phyloP scores from a whole-genome alignment of 148 eudicot genomes.

The Amaranthus cruentus region DNA sequence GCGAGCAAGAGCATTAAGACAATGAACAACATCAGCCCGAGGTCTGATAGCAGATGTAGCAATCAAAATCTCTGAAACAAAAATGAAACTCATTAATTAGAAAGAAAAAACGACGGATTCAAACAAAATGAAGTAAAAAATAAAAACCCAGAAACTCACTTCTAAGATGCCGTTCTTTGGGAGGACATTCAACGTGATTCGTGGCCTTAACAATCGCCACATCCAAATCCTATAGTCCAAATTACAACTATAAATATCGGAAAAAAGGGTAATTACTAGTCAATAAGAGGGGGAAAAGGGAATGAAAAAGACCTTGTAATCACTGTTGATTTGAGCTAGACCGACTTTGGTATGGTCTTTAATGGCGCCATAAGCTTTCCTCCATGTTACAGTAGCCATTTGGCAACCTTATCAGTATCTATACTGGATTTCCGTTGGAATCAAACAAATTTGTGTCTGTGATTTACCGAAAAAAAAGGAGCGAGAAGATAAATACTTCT shows the following conservation, averaged over 20 bases:
- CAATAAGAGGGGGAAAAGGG: too few species aligned
- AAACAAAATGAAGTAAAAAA: neutral
- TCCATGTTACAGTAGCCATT: conserved; percentile 82
- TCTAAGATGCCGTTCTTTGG: conserved; percentile 88
- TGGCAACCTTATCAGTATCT: conserved; percentile 8
- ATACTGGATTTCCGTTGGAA: too few species aligned
- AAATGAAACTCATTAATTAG: neutral
- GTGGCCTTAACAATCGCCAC: conserved; percentile 96
- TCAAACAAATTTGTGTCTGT: too few species aligned
- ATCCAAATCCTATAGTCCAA: conserved; percentile 67
- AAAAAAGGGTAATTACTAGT: conserved; percentile 4
- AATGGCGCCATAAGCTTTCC: conserved; percentile 88
- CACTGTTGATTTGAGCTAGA: conserved; percentile 90
- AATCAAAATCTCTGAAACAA: conserved; percentile 60
- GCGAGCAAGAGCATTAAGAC: conserved; percentile 84
- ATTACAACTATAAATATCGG: neutral
- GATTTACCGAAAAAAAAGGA: too few species aligned
- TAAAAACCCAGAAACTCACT: conserved; percentile 41
- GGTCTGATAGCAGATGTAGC: conserved; percentile 80
- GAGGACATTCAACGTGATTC: conserved; percentile 92
- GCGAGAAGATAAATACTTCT: too few species aligned
- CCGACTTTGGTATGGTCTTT: conserved; percentile 96
- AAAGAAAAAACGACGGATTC: neutral
- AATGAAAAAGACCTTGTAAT: conserved; percentile 57
- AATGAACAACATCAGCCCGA: conserved; percentile 92